These are phyloP conservation scores for Cucurbita ficifolia DNA, from an alignment of 306 rosid species.

Conservation along the genomic window DNA sequence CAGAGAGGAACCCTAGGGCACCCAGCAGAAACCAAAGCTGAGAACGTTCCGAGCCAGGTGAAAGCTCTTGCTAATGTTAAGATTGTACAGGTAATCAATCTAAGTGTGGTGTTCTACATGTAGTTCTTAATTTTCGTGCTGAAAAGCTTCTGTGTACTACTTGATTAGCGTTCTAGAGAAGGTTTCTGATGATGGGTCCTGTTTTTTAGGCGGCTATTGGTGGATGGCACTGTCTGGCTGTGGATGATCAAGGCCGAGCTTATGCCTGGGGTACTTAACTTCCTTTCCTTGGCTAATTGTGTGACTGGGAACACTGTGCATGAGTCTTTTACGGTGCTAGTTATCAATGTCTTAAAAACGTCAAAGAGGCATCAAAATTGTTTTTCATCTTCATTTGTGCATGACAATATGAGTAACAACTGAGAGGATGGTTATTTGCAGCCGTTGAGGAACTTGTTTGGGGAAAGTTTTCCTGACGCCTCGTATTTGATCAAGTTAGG, in stretches of 20 bases:
- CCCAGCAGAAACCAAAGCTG: slow-evolving; percentile 69
- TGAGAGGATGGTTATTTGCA: neutral
- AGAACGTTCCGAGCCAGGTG: slow-evolving; percentile 86
- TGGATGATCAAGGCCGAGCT: slow-evolving; percentile 92
- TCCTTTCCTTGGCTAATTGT: neutral
- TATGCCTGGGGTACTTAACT: slow-evolving; percentile 77
- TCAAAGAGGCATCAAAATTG: neutral
- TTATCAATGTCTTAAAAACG: neutral
- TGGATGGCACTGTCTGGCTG: slow-evolving; percentile 99
- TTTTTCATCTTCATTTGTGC: neutral
- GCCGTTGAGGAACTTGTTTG: neutral
- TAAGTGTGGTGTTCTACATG: neutral
- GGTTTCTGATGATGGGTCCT: neutral
- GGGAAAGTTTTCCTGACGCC: neutral
- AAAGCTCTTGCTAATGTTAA: slow-evolving; percentile 60
- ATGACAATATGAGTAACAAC: neutral
- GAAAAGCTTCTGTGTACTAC: neutral
- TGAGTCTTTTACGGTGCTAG: neutral
- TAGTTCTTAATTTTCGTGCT: neutral
- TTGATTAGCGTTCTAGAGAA: neutral
- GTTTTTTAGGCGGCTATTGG: slow-evolving; percentile 86
- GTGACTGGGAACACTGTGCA: neutral
- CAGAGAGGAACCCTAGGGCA: slow-evolving; percentile 97
- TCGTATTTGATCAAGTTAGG: slow-evolving; percentile 5
- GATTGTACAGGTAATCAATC: slow-evolving; percentile 62